phyloP scores from a whole-genome alignment of 1,139 yeast genomes.

The Sugiyamaella paludigena region DNA sequence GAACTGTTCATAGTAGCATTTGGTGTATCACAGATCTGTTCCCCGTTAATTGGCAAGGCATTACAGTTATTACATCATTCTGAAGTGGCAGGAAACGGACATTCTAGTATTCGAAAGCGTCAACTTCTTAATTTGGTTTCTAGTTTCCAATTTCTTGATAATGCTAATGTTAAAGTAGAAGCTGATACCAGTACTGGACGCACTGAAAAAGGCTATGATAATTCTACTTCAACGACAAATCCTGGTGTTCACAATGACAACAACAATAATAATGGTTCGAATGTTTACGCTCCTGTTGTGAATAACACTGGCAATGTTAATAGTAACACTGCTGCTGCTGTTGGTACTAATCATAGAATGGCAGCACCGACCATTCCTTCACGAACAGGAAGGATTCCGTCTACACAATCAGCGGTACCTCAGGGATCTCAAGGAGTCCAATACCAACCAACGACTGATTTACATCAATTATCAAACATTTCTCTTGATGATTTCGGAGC shows the following conservation, averaged over 20 bases:
- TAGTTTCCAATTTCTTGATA: slow-evolving; percentile 58
- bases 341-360: too few species aligned
- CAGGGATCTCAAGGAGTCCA: too few species aligned
- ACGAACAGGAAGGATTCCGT: too few species aligned
- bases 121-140: slow-evolving; percentile 64
- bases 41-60: slow-evolving; percentile 71
- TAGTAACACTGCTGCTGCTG: too few species aligned
- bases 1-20: slow-evolving; percentile 76
- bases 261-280: too few species aligned
- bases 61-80: slow-evolving; percentile 65
- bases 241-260: too few species aligned
- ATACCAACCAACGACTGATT: slow-evolving; percentile 1
- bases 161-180: not conserved
- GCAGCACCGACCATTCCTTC: too few species aligned
- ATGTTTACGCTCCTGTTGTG: too few species aligned
- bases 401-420: too few species aligned
- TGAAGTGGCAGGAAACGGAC: slow-evolving; percentile 62
- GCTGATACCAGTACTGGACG: not conserved
- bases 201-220: too few species aligned
- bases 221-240: too few species aligned
- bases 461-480: slow-evolving; percentile 8
- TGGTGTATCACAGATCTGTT: slow-evolving; percentile 77
- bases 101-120: slow-evolving; percentile 59
- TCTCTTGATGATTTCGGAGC: slow-evolving; percentile 13
- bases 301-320: too few species aligned